Evolutionary conservation across 2,329 filamentous ascomycete species (phyloP).

Genomic region (Chaetomium sp.): DNA sequence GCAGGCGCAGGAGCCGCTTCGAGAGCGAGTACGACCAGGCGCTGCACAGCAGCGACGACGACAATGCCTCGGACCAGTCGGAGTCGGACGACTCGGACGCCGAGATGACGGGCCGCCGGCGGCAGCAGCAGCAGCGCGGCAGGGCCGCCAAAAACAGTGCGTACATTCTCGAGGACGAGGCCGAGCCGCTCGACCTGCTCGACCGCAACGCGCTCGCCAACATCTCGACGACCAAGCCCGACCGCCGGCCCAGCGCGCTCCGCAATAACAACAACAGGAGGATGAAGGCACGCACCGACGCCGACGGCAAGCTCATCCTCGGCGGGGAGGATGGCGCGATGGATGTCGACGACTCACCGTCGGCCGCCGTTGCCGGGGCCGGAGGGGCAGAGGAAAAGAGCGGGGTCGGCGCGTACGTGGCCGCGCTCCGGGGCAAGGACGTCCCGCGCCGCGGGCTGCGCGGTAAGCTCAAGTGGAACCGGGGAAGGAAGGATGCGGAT

Average conservation of each 20-base stretch:
- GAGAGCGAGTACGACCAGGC: slow-evolving; percentile 94
- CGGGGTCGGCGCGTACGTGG: slow-evolving; percentile 63
- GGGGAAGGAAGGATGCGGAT: slow-evolving; percentile 45
- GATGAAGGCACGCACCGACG: slow-evolving; percentile 62
- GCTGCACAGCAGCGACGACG: slow-evolving; percentile 73
- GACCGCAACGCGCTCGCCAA: slow-evolving; percentile 84
- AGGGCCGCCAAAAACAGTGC: slow-evolving; percentile 55
- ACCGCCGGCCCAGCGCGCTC: too few relatives aligned
- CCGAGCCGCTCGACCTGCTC: slow-evolving; percentile 89
- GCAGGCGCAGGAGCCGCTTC: slow-evolving; percentile 55
- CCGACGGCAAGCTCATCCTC: slow-evolving; percentile 76
- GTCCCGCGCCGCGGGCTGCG: slow-evolving; percentile 57
- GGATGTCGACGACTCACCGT: slow-evolving; percentile 48
- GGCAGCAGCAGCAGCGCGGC: slow-evolving; percentile 37
- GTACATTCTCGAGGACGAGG: slow-evolving; percentile 90
- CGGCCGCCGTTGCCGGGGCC: slow-evolving; percentile 27
- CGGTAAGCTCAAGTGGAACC: slow-evolving; percentile 63
- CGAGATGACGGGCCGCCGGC: slow-evolving; percentile 36
- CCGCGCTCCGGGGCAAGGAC: slow-evolving; percentile 62
- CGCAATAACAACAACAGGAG: slow-evolving; percentile 53
- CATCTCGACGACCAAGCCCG: slow-evolving; percentile 85
- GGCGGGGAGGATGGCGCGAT: slow-evolving; percentile 55
- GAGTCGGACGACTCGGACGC: slow-evolving; percentile 56
- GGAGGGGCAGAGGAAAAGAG: slow-evolving; percentile 42
- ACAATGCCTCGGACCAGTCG: slow-evolving; percentile 28